Evolutionary conservation across 2,329 filamentous ascomycete species (phyloP).

Genomic region (Tolypocladium tundrense): DNA sequence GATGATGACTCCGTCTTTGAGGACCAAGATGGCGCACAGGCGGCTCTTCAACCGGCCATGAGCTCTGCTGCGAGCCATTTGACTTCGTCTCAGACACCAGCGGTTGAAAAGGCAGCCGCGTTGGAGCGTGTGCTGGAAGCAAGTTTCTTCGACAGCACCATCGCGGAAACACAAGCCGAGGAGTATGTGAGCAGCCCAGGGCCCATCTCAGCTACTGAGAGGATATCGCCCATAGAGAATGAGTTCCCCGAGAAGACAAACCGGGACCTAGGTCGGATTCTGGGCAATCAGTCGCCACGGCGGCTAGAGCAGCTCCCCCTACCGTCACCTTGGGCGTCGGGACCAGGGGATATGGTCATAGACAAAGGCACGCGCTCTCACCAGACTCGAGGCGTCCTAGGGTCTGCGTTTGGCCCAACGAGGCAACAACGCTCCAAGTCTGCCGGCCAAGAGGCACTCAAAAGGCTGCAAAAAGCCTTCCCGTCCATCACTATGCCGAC

Average conservation of each 20-base stretch:
- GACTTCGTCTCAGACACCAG: slow-evolving; percentile 43
- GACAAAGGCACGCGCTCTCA: slow-evolving; percentile 10
- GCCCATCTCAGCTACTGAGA: slow-evolving; percentile 10
- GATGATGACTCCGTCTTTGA: slow-evolving; percentile 15
- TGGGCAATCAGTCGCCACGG: neutral
- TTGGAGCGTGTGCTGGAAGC: slow-evolving; percentile 30
- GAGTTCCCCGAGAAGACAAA: neutral
- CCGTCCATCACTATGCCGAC: slow-evolving; percentile 34
- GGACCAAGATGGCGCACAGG: slow-evolving; percentile 47
- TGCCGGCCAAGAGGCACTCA: slow-evolving; percentile 45
- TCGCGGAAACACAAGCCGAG: slow-evolving; percentile 7
- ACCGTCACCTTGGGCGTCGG: slow-evolving; percentile 20
- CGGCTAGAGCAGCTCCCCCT: slow-evolving; percentile 4
- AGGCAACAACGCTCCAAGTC: slow-evolving; percentile 43
- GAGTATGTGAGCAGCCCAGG: slow-evolving; percentile 12
- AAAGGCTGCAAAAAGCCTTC: slow-evolving; percentile 44
- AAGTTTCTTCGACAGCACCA: slow-evolving; percentile 8
- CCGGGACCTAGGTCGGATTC: neutral
- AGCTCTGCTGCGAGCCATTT: slow-evolving; percentile 46
- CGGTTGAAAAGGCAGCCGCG: slow-evolving; percentile 46
- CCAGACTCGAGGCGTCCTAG: slow-evolving; percentile 23
- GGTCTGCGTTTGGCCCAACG: slow-evolving; percentile 34
- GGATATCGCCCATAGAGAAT: neutral
- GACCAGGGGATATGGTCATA: slow-evolving; percentile 5
- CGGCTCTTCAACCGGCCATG: slow-evolving; percentile 48